phyloP scores from a whole-genome alignment of 169 alveolate species.

The Cryptosporidium sp. region DNA sequence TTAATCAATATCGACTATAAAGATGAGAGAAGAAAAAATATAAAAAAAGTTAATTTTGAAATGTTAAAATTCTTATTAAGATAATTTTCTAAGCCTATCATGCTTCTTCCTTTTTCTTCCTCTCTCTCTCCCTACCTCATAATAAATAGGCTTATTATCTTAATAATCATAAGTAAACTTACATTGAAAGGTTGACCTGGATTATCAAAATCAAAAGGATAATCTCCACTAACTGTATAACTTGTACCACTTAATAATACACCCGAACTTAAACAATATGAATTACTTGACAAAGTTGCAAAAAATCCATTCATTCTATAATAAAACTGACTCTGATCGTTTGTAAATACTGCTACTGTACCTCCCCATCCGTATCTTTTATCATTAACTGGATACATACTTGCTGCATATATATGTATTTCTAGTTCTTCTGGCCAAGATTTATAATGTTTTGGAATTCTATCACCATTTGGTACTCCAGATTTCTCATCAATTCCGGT shows the following conservation, averaged over 20 bases:
- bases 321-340: constrained; percentile 46
- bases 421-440: constrained; percentile 63
- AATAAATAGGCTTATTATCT: not conserved
- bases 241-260: constrained; percentile 31
- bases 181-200: constrained; percentile 62
- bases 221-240: constrained; percentile 9
- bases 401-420: constrained; percentile 41
- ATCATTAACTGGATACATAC: constrained; percentile 50
- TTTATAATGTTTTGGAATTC: constrained; percentile 40
- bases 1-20: constrained; percentile 56
- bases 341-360: constrained; percentile 36
- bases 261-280: constrained; percentile 24
- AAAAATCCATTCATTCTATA: constrained; percentile 54
- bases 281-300: not conserved
- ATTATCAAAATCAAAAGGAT: constrained; percentile 60
- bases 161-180: constrained; percentile 23
- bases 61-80: not conserved
- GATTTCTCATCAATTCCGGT: constrained; percentile 61
- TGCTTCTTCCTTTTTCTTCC: too few relatives aligned
- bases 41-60: constrained; percentile 1
- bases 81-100: not conserved
- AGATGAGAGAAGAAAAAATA: not conserved
- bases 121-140: not conserved
- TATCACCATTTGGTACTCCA: constrained; percentile 51
- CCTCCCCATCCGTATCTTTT: constrained; percentile 30